Base-by-base conservation (phyloP, 1,284 basidiomycete species). In the Testicularia cyperi region DNA sequence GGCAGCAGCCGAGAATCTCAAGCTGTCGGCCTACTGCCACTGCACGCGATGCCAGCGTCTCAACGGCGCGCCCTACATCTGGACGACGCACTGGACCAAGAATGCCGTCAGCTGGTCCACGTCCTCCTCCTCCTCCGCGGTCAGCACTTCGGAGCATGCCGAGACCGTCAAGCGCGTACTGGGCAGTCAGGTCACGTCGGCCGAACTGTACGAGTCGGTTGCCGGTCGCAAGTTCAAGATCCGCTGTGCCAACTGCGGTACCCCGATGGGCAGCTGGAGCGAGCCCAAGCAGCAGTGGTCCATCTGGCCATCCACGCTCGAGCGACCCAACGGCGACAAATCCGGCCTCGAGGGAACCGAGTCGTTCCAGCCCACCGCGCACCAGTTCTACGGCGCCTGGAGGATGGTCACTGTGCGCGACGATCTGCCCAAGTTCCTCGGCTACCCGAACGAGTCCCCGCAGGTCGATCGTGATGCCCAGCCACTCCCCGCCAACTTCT, bases 21-120 rank as follows among this genome's bases (percentile, higher is more conserved):
- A 44, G 2, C 51, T 72, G 18, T 49, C 53, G 0, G 58, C 56
- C 25, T 70, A 44, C 41, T 72, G 69, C 37, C 69, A 72, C 49
- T 72, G 69, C 49, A 60, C 68, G 5, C 49, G 51, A 6, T 72
- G 69, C 26, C 69, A 72, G 35, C 57, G 68, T 6, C 47, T 72
- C 46, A 72, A 72, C 22, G 69, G 65, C 16, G 55, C 65, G 2
- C 69, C 69, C 1, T 70, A 61, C 44, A 48, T 72, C 16, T 68
- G 62, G 57, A 65, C 68, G 16, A 68, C 61, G 24, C 69, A 72
- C 43, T 68, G 65, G 66, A 38, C 28, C 12, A 47, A 69, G 24
- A 37, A 49, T 6, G 57, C 68, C 10, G 55, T 70, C n/a, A 48
- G 36, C 7, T 70, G 68, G 68, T 38, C 13, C 25, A 27, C 28